A percentile compares a stretch with the other conserved stretches of the same genome.
Evolutionary conservation across 371 early-diverging fungal species (phyloP).

Genomic region (Rhizopus microsporus): DNA sequence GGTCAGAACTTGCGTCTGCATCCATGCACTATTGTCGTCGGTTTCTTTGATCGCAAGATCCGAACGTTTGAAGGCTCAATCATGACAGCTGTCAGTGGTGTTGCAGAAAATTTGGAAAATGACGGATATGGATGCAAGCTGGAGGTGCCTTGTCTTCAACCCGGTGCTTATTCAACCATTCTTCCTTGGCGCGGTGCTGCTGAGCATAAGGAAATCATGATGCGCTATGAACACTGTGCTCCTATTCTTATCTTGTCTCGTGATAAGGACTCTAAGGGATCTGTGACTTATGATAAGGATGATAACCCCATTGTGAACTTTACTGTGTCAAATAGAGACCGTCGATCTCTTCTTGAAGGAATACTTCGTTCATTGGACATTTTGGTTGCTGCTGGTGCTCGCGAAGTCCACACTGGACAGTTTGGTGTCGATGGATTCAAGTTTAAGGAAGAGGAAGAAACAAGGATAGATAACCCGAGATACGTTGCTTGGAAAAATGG

Average conservation of each 20-base stretch:
- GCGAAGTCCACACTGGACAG: conserved; percentile 60
- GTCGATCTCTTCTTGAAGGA: conserved; percentile 50
- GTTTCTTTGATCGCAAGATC: conserved; percentile 56
- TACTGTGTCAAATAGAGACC: conserved; percentile 56
- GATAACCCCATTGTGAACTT: conserved; percentile 45
- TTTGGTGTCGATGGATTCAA: conserved; percentile 47
- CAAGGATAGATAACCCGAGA: conserved; percentile 38
- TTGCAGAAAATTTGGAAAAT: conserved; percentile 52
- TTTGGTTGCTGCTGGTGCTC: conserved; percentile 39
- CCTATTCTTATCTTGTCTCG: conserved; percentile 25
- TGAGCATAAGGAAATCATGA: conserved; percentile 59
- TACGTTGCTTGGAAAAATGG: conserved; percentile 35
- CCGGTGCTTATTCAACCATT: conserved; percentile 29
- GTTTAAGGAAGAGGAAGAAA: conserved; percentile 33
- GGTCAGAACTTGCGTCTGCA: conserved; percentile 62
- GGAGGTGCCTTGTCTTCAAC: conserved; percentile 67
- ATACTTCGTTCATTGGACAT: conserved; percentile 52
- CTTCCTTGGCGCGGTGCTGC: conserved; percentile 61
- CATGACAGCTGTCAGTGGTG: conserved; percentile 64
- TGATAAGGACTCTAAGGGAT: conserved; percentile 39
- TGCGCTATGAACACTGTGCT: conserved; percentile 28
- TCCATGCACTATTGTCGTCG: conserved; percentile 19
- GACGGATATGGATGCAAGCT: conserved; percentile 68
- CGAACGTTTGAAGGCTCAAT: conserved; percentile 64
- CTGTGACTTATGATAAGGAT: conserved; percentile 36